Conservation (phyloP, 2,329 filamentous ascomycete species). For the Fusarium coicis region DNA sequence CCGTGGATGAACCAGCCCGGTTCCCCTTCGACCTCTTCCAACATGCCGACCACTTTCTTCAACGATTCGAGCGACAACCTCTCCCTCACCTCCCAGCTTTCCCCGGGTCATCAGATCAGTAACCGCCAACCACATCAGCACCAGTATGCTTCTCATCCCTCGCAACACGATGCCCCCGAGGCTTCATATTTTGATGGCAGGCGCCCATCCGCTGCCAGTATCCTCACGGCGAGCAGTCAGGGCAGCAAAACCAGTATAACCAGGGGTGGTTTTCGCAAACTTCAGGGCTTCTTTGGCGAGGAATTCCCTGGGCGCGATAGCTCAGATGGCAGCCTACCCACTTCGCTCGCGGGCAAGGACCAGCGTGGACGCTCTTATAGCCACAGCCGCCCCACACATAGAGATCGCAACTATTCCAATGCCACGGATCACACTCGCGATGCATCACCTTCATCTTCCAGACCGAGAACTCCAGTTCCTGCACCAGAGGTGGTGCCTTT, state of each 20-base stretch:
- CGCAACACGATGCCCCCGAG: conserved; percentile 68
- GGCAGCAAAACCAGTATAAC: conserved; percentile 80
- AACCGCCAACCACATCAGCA: conserved; percentile 53
- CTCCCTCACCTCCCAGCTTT: conserved; percentile 71
- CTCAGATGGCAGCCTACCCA: conserved; percentile 75
- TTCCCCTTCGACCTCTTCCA: conserved; percentile 50
- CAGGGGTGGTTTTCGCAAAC: conserved; percentile 79
- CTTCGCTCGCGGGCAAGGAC: conserved; percentile 63
- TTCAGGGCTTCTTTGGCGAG: conserved; percentile 93
- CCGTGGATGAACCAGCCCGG: conserved; percentile 67
- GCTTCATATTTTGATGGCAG: conserved; percentile 76
- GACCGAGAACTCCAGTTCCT: conserved; percentile 85
- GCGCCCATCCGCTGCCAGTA: conserved; percentile 87
- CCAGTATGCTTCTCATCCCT: conserved; percentile 18
- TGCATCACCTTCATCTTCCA: conserved; percentile 78
- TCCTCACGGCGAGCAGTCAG: conserved; percentile 81
- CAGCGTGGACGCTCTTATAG: conserved; percentile 72
- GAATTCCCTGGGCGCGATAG: conserved; percentile 81
- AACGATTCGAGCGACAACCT: conserved; percentile 80
- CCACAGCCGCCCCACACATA: conserved; percentile 65
- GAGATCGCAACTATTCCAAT: conserved; percentile 85
- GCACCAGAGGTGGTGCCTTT: conserved; percentile 98
- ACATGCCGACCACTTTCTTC: conserved; percentile 70
- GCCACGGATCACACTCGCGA: conserved; percentile 78
- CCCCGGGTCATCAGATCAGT: conserved; percentile 69